Evolutionary conservation across 306 rosid genomes (phyloP).

Genomic region (Casuarina cunninghamiana): DNA sequence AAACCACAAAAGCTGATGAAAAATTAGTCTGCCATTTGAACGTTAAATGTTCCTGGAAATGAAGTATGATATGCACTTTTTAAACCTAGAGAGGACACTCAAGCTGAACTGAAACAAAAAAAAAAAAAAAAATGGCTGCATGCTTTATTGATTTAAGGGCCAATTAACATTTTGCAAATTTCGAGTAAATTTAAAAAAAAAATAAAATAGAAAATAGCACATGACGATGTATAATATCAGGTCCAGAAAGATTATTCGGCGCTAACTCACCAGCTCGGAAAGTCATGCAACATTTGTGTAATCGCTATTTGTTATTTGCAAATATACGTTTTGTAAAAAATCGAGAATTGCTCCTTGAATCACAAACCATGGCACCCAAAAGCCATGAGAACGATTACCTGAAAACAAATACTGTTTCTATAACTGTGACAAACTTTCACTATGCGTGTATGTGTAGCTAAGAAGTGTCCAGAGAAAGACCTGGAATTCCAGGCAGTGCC

Average conservation of each 20-base stretch:
- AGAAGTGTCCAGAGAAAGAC: conserved; percentile 30
- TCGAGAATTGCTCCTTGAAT: background rate
- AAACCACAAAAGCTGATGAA: background rate
- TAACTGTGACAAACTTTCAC: too few species aligned
- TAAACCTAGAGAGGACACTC: background rate
- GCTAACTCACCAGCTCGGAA: background rate
- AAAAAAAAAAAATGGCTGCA: background rate
- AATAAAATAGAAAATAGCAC: background rate
- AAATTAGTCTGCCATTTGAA: too few species aligned
- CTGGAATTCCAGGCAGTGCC: conserved; percentile 92
- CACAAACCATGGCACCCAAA: background rate
- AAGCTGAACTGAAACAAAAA: background rate
- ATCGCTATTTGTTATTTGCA: background rate
- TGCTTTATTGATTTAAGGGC: background rate
- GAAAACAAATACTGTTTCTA: background rate
- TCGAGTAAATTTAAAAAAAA: background rate
- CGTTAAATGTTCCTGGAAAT: background rate
- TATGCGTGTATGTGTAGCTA: background rate
- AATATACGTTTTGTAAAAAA: too few species aligned
- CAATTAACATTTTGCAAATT: background rate
- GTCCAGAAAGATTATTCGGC: background rate
- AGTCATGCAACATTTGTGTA: background rate
- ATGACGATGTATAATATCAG: background rate
- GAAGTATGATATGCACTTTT: background rate
- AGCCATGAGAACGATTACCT: background rate